Evolutionary conservation across 169 alveolate species (phyloP).

Genomic region (Plasmodium reichenowi): DNA sequence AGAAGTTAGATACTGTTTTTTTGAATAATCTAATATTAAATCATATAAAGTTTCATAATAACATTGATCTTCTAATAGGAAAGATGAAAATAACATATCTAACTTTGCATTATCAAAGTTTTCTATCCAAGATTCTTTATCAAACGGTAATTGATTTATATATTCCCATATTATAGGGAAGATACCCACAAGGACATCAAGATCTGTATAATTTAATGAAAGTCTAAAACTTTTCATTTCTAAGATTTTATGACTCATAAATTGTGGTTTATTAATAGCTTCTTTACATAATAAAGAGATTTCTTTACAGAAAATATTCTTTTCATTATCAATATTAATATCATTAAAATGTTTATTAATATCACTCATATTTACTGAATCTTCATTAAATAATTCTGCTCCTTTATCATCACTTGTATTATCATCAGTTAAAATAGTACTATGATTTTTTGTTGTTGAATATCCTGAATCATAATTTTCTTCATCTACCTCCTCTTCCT

Average conservation of each 20-base stretch:
- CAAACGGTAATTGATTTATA: constrained; percentile 53
- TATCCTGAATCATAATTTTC: constrained; percentile 45
- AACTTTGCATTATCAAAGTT: constrained; percentile 43
- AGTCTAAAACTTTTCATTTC: constrained; percentile 77
- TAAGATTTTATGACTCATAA: constrained; percentile 72
- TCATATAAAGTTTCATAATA: constrained; percentile 69
- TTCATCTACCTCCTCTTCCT: constrained; percentile 37
- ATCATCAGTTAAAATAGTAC: constrained; percentile 9
- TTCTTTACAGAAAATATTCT: constrained; percentile 43
- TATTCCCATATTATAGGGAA: constrained; percentile 64
- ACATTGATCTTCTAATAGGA: constrained; percentile 49
- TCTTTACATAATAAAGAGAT: constrained; percentile 60
- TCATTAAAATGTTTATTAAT: constrained; percentile 26
- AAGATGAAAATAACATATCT: constrained; percentile 67
- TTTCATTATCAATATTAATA: constrained; percentile 41
- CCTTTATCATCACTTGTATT: constrained; percentile 35
- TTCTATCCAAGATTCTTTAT: constrained; percentile 63
- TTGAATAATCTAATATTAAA: constrained; percentile 51
- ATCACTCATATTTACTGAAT: constrained; percentile 14
- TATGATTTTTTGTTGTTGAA: constrained; percentile 34
- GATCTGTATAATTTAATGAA: constrained; percentile 64
- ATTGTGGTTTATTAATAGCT: constrained; percentile 74
- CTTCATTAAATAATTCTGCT: constrained; percentile 8
- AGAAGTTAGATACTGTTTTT: constrained; percentile 18
- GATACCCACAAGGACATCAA: constrained; percentile 49